Percentiles rank a stretch among this genome's conserved stretches.
Evolutionary conservation across 2,329 filamentous ascomycete genomes (phyloP).

Genomic region (Penicillium decumbens): DNA sequence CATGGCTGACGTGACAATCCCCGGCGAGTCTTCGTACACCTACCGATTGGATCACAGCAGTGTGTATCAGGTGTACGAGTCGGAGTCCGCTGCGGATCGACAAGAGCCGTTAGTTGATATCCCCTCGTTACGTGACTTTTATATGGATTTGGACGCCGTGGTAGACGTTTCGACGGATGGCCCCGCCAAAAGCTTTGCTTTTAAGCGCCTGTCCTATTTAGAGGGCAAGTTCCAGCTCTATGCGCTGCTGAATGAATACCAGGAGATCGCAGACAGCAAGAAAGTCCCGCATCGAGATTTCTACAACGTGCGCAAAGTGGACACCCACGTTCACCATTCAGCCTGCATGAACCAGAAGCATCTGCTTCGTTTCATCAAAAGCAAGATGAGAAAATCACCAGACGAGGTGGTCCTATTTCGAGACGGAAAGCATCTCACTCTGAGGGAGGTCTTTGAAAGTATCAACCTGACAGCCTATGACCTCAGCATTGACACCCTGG

Average conservation of each 20-base stretch:
- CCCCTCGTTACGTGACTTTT: conserved; percentile 92
- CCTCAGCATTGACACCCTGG: conserved; percentile 92
- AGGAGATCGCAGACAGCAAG: conserved; percentile 96
- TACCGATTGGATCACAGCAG: conserved; percentile 78
- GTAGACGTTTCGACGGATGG: conserved; percentile 89
- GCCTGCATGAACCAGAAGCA: conserved; percentile 99
- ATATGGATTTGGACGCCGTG: conserved; percentile 86
- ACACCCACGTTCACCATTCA: conserved; percentile 98
- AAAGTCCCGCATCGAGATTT: conserved; percentile 97
- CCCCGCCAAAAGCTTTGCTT: conserved; percentile 94
- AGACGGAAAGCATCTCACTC: conserved; percentile 85
- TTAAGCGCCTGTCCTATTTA: conserved; percentile 86
- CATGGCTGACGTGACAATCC: conserved; percentile 72
- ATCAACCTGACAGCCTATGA: conserved; percentile 98
- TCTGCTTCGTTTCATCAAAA: conserved; percentile 95
- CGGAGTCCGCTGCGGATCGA: conserved; percentile 55
- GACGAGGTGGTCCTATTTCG: conserved; percentile 90
- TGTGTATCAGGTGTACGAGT: conserved; percentile 89
- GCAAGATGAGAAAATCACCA: conserved; percentile 98
- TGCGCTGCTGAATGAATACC: conserved; percentile 87
- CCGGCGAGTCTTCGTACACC: conserved; percentile 63
- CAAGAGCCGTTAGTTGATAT: conserved; percentile 71
- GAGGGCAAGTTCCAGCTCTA: conserved; percentile 98
- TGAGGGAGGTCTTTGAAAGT: conserved; percentile 91
- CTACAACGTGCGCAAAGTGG: conserved; percentile 97